Conservation (phyloP, 2,329 filamentous ascomycete genomes). For the Neopestalotiopsis sp. region DNA sequence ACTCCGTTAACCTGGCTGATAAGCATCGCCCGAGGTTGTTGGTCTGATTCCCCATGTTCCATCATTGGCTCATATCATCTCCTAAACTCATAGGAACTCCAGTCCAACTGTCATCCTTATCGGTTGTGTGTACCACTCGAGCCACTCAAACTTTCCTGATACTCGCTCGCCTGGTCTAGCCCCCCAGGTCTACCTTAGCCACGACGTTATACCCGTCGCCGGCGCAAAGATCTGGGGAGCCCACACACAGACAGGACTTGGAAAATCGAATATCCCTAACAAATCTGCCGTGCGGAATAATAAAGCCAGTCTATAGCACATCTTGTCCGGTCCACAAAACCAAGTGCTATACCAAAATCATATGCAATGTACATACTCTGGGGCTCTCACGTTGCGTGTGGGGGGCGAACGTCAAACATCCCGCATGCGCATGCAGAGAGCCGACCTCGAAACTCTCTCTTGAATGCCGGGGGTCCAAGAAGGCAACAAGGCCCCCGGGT, state of each 20-base stretch:
- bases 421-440: constrained; percentile 20
- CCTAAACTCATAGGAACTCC: constrained; percentile 24
- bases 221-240: not conserved
- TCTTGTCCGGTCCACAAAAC: not conserved
- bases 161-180: not conserved
- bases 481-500: not conserved
- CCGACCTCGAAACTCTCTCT: constrained; percentile 19
- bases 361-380: constrained; percentile 1
- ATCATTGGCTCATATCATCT: constrained; percentile 25
- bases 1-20: not conserved
- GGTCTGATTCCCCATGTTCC: not conserved
- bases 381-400: constrained; percentile 23
- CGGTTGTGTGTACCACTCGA: not conserved
- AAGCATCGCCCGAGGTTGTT: not conserved
- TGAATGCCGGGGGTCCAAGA: constrained; percentile 19
- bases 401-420: constrained; percentile 21
- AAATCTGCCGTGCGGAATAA: not conserved
- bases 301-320: not conserved
- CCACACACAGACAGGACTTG: not conserved
- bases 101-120: not conserved
- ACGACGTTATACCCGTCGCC: not conserved
- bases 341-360: not conserved
- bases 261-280: not conserved
- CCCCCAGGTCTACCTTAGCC: not conserved
- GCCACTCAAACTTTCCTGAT: constrained; percentile 17